phyloP scores from a whole-genome alignment of 2,329 filamentous ascomycete genomes.

The Stagonosporopsis rhizophila region DNA sequence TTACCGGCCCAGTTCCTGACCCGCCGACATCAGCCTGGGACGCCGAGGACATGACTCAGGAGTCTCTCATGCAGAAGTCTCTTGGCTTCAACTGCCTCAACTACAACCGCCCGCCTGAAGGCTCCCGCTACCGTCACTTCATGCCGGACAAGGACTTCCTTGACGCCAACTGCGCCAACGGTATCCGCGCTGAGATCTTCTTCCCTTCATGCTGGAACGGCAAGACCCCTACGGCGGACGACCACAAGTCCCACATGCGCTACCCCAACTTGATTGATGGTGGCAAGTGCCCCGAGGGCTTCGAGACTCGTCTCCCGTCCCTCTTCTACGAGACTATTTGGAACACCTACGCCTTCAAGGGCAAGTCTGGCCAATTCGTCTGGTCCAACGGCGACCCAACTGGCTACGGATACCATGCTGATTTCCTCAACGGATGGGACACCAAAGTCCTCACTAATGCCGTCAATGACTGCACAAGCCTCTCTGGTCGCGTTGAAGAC shows the following conservation, averaged over 20 bases:
- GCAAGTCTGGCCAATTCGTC: conserved; percentile 65
- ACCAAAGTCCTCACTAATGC: conserved; percentile 69
- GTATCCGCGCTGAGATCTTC: conserved; percentile 74
- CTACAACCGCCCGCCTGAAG: conserved; percentile 71
- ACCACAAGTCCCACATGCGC: conserved; percentile 70
- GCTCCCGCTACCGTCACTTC: conserved; percentile 80
- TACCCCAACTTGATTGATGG: conserved; percentile 64
- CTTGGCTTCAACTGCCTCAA: conserved; percentile 96
- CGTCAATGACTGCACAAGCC: conserved; percentile 75
- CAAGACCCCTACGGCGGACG: conserved; percentile 60
- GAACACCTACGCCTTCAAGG: conserved; percentile 60
- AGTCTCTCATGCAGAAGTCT: conserved; percentile 76
- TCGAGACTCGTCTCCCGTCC: conserved; percentile 63
- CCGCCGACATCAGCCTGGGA: conserved; percentile 75
- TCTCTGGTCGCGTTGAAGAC: conserved; percentile 72
- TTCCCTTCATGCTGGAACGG: conserved; percentile 81
- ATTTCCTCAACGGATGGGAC: conserved; percentile 78
- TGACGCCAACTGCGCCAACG: conserved; percentile 81
- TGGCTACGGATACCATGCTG: conserved; percentile 74
- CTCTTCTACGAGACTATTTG: conserved; percentile 68
- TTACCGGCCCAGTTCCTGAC: conserved; percentile 65
- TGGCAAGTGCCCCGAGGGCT: conserved; percentile 62
- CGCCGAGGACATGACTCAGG: conserved; percentile 69
- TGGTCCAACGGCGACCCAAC: conserved; percentile 76
- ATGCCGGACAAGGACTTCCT: conserved; percentile 81